Conservation (phyloP, 345 rosid genomes). For the Schrenkiella parvula region DNA sequence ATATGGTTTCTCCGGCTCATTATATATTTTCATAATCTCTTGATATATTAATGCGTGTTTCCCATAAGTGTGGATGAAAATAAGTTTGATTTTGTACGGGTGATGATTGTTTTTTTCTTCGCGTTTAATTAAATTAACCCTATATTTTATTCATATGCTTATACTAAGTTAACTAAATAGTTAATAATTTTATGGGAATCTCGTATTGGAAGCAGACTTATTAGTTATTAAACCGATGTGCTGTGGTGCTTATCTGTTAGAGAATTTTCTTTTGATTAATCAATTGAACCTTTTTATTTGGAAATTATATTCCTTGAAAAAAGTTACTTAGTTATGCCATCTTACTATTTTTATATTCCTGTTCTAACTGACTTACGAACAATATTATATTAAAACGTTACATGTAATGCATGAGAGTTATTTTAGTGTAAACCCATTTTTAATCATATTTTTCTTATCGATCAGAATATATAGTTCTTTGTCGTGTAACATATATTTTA, state of each 20-base stretch:
- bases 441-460: not conserved
- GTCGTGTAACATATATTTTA: not conserved
- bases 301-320: constrained; percentile 23
- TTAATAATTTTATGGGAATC: constrained; percentile 22
- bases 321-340: constrained; percentile 12
- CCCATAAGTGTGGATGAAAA: constrained; percentile 20
- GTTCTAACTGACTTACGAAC: not conserved
- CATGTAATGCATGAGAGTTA: constrained; percentile 3
- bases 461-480: not conserved
- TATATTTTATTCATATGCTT: constrained; percentile 4
- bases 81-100: not conserved
- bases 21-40: not conserved
- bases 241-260: constrained; percentile 33
- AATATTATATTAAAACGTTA: not conserved
- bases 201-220: constrained; percentile 18
- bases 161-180: constrained; percentile 9
- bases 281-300: not conserved
- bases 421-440: not conserved
- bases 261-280: constrained; percentile 31
- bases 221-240: constrained; percentile 27
- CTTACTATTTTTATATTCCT: constrained; percentile 14
- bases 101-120: not conserved
- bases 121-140: not conserved
- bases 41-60: not conserved
- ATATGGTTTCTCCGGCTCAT: not conserved